A percentile compares a stretch with the other conserved stretches of the same genome.
Evolutionary conservation across 1,284 basidiomycete species (phyloP).

Genomic region (Earliella scabrosa): DNA sequence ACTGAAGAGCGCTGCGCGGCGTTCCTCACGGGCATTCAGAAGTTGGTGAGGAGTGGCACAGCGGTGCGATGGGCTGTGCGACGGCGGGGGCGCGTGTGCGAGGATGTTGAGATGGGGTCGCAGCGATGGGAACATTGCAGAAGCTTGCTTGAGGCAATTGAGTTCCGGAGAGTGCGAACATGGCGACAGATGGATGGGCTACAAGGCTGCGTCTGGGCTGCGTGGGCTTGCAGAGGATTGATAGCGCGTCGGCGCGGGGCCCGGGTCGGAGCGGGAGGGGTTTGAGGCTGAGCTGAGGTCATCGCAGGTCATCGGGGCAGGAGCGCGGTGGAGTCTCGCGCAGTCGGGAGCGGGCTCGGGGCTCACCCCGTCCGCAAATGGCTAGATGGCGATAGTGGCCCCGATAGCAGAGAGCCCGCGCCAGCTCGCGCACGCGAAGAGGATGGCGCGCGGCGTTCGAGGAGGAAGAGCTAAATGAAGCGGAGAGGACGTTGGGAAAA

Average conservation of each 20-base stretch:
- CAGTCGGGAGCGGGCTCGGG: background rate
- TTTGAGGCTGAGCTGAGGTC: too few species aligned
- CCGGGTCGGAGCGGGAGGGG: too few species aligned
- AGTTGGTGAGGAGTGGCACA: background rate
- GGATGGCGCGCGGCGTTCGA: background rate
- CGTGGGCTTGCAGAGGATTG: too few species aligned
- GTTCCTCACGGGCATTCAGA: slow-evolving; percentile 1
- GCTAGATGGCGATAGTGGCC: background rate
- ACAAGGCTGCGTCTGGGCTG: too few species aligned
- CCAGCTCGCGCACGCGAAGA: too few species aligned
- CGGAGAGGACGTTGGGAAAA: too few species aligned
- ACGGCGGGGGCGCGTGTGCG: background rate
- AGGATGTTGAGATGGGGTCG: slow-evolving; percentile 7
- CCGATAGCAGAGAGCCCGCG: background rate
- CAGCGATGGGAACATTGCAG: background rate
- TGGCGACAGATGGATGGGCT: background rate
- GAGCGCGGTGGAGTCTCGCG: background rate
- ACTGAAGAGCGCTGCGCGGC: background rate
- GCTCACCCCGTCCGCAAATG: too few species aligned
- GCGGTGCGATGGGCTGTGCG: background rate
- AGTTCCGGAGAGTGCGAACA: too few species aligned
- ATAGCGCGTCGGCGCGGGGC: too few species aligned
- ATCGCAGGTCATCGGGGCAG: background rate
- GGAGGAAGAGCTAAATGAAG: too few species aligned
- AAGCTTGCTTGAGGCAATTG: background rate